Base-by-base conservation (phyloP, 2,329 filamentous ascomycete genomes). In the Xylaria hypoxylon region DNA sequence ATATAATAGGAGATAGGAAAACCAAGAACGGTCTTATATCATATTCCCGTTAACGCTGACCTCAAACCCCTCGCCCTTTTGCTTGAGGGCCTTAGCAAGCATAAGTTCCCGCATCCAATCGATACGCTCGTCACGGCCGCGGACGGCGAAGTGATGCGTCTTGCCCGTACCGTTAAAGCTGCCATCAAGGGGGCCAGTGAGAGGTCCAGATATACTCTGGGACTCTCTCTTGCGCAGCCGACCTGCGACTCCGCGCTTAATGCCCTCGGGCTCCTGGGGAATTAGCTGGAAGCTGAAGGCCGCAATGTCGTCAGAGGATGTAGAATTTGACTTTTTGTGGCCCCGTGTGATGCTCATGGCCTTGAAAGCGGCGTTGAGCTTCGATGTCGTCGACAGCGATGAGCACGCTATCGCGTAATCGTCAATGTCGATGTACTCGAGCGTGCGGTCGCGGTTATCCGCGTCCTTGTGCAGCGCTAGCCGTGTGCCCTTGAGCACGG, bases 91-190 rank as follows among this genome's bases (percentile, higher is more conserved):
- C 83, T 96, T 96, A 60, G 93, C 93, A 51, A 96, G 87, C 93
- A 96, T 96, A 68, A 96, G 82, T 85, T 96, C 93, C 61, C 93
- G 86, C 93, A 96, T 96, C 96, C 96, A 99, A 78, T 97, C 95
- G 75, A 98, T 97, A 68, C 95, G 87, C 77, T 97, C 92, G 76
- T 97, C 93, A 15, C 94, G 87, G 74, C 85, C 89, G 80, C 91
- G 91, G 72, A 97, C 95, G 0, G 95, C 93, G 77, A 98, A 98
- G 78, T 98, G 93, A 76, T 98, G 95, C 50, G 92, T 92, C 85
- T 97, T 97, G 73, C 88, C 89, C 11, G 86, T 89, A 62, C 87
- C 87, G 67, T 89, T 89, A 69, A 80, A 81, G 28, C 76, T 35
- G 79, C 77, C 62, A 64, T 80, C 73, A 63, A 73, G 68, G 62